phyloP scores from a whole-genome alignment of 805 yeast species.

The Priceomyces castillae region DNA sequence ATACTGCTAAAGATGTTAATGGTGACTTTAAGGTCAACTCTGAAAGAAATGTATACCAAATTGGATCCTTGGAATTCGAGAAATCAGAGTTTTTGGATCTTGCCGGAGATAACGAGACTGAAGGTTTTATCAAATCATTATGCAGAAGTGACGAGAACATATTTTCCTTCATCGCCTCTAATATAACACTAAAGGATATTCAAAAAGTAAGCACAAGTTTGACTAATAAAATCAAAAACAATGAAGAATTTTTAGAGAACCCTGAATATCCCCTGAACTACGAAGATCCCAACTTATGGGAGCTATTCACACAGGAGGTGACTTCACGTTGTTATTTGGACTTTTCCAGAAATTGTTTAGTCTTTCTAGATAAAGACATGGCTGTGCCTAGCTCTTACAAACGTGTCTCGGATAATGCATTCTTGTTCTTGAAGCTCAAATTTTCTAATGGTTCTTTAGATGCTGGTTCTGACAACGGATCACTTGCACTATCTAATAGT shows the following conservation, averaged over 20 bases:
- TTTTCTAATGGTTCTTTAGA: conserved; percentile 19
- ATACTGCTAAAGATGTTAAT: conserved; percentile 3
- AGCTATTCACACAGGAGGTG: conserved; percentile 29
- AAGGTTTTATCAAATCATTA: conserved; percentile 51
- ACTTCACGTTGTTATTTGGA: conserved; percentile 32
- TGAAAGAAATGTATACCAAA: conserved; percentile 36
- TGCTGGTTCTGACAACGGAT: neutral
- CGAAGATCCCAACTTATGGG: conserved; percentile 31
- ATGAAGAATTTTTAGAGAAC: conserved; percentile 29
- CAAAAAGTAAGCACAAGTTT: conserved; percentile 39
- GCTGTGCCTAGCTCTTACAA: conserved; percentile 22
- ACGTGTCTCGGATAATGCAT: conserved; percentile 32
- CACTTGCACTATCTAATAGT: conserved; percentile 3
- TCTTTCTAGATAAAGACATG: conserved; percentile 27
- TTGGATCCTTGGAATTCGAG: conserved; percentile 49
- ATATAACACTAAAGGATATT: conserved; percentile 41
- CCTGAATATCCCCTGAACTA: conserved; percentile 33
- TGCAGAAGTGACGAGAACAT: conserved; percentile 28
- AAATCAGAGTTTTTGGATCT: conserved; percentile 47
- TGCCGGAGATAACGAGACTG: conserved; percentile 48
- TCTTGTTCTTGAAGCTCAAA: conserved; percentile 29
- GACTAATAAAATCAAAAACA: conserved; percentile 25
- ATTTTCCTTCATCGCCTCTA: conserved; percentile 40
- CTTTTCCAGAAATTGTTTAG: conserved; percentile 27
- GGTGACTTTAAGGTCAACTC: conserved; percentile 24